phyloP scores from a whole-genome alignment of 768 basidiomycete genomes.

The Amanita rubescens region DNA sequence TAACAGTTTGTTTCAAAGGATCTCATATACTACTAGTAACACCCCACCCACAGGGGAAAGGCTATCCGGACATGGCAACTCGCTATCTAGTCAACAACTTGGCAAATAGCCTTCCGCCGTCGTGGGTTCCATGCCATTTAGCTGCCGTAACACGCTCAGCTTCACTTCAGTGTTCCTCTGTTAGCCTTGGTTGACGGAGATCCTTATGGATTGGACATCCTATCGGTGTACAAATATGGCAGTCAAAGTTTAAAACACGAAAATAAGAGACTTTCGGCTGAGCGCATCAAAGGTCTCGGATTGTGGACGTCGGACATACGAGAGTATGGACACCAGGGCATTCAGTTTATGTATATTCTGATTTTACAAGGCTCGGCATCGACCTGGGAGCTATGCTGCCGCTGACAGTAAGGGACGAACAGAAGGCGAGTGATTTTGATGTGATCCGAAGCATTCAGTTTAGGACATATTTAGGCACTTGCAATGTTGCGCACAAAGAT shows the following conservation, averaged over 20 bases:
- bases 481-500: conserved; percentile 44
- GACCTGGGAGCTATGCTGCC: conserved; percentile 56
- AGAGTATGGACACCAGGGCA: conserved; percentile 32
- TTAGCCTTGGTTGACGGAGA: conserved; percentile 84
- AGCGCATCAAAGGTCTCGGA: conserved; percentile 75
- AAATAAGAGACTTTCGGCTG: conserved; percentile 55
- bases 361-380: conserved; percentile 45
- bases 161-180: conserved; percentile 55
- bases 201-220: conserved; percentile 87
- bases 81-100: conserved; percentile 75
- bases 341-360: background rate
- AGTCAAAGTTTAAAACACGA: conserved; percentile 69
- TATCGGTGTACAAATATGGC: conserved; percentile 82
- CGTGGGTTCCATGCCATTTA: conserved; percentile 30
- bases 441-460: background rate
- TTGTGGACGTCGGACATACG: conserved; percentile 62
- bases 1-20: conserved; percentile 48
- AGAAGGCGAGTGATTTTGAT: conserved; percentile 43
- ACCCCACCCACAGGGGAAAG: conserved; percentile 66
- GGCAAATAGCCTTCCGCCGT: conserved; percentile 51
- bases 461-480: conserved; percentile 39
- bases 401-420: conserved; percentile 63
- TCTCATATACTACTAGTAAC: background rate
- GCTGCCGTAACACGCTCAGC: background rate
- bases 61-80: conserved; percentile 93